Base-by-base conservation (phyloP, 2,329 filamentous ascomycete species). In the Lasiodiplodia gonubiensis region DNA sequence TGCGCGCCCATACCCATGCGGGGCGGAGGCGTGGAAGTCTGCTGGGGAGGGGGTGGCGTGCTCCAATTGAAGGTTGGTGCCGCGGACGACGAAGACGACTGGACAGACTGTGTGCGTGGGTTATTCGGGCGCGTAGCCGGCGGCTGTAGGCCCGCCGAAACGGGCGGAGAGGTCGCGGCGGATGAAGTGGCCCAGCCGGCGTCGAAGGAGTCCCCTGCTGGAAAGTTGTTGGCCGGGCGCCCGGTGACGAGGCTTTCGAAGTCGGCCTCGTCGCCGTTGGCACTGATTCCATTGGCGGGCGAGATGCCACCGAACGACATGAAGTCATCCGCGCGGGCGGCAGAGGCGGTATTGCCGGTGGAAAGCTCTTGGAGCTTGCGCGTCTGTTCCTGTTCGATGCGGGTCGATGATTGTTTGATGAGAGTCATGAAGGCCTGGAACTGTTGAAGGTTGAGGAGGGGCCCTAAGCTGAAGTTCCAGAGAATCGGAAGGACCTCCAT, bases 241-340 rank as follows among this genome's bases (percentile, higher is more conserved):
- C 94, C 94, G 74, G 96, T 93, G 63, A 99, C 94, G 2, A 99
- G 87, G 2, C 88, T 88, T 77, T 97, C 94, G 74, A 98, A 99
- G 74, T 96, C 93, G 68, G 91, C 87, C 59, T 91, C 85, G 14
- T 82, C 84, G n/a, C 82, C 82, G n/a, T 79, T 84, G 4, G 85
- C 83, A 10, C 85, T 82, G 35, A 82, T 71, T 30, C 89, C 89
- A 4, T 87, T 89, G n/a, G 88, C 80, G 37, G 85, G 69, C 30
- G 69, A 68, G 21, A 74, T 71, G 6, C 73, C 86, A n/a, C 88
- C 88, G 74, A 92, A 92, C 2, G 87, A 88, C 80, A 92, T 85
- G 70, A 92, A 90, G 72, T 92, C 89, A 54, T 90, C 89, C 71
- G 80, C 87, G 4, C 84, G 80, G 2, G 82, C 82, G 2, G 81